Conservation (phyloP, 768 basidiomycete genomes). For the Favolaschia claudopus region DNA sequence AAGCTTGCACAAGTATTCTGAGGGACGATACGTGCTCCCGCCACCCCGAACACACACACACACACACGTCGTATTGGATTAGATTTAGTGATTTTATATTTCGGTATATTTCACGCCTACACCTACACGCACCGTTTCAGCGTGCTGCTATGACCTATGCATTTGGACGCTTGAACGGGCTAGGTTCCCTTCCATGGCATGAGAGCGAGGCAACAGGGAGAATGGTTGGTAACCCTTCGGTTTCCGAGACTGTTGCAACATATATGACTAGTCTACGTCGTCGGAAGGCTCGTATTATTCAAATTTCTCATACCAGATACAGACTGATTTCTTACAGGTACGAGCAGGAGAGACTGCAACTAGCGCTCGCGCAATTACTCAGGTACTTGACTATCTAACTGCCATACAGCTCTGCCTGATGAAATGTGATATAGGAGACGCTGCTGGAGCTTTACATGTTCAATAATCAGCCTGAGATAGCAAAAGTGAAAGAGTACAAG, state of each 20-base stretch:
- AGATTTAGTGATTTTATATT: too few species aligned
- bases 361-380: slow-evolving; percentile 27
- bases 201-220: slow-evolving; percentile 3
- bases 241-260: slow-evolving; percentile 19
- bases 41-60: too few species aligned
- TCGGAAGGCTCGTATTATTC: neutral
- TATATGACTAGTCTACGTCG: slow-evolving; percentile 22
- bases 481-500: slow-evolving; percentile 5
- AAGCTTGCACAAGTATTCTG: too few species aligned
- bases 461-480: slow-evolving; percentile 19
- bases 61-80: too few species aligned
- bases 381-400: slow-evolving; percentile 1
- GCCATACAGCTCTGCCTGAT: neutral
- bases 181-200: slow-evolving; percentile 17
- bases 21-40: too few species aligned
- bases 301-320: neutral
- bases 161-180: slow-evolving; percentile 31
- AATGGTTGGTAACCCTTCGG: slow-evolving; percentile 27
- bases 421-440: neutral
- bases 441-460: neutral
- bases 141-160: slow-evolving; percentile 37
- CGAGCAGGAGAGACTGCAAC: slow-evolving; percentile 21
- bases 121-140: too few species aligned
- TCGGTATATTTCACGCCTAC: too few species aligned
- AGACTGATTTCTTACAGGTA: slow-evolving; percentile 17